phyloP scores from a whole-genome alignment of 768 basidiomycete species.

The Lactarius akahatsu region DNA sequence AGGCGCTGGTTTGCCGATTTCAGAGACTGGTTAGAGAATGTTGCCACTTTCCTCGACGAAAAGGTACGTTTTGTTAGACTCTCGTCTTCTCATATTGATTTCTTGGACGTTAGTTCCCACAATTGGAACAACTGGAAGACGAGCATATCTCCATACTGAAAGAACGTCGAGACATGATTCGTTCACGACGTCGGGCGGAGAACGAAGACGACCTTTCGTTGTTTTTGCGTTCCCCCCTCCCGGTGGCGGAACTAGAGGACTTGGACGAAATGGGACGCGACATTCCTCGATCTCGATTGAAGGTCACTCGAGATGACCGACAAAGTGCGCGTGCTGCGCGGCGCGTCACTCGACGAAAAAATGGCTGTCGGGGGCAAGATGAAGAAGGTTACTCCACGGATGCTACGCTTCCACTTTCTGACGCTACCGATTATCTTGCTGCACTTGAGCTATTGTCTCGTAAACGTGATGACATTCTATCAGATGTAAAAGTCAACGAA shows the following conservation, averaged over 20 bases:
- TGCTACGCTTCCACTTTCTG: slow-evolving; percentile 62
- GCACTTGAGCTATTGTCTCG: slow-evolving; percentile 57
- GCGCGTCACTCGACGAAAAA: slow-evolving; percentile 44
- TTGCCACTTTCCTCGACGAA: slow-evolving; percentile 85
- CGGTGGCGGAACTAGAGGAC: slow-evolving; percentile 41
- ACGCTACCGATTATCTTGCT: slow-evolving; percentile 63
- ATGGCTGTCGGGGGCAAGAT: slow-evolving; percentile 31
- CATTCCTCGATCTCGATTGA: slow-evolving; percentile 47
- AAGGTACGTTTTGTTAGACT: slow-evolving; percentile 53
- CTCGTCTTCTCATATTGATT: slow-evolving; percentile 20
- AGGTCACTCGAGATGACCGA: slow-evolving; percentile 52
- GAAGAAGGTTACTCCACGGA: slow-evolving; percentile 93
- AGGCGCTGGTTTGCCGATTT: slow-evolving; percentile 79
- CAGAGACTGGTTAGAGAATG: slow-evolving; percentile 75
- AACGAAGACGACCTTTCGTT: slow-evolving; percentile 76
- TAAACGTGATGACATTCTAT: slow-evolving; percentile 58
- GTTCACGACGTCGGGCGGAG: slow-evolving; percentile 66
- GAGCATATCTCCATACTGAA: slow-evolving; percentile 70
- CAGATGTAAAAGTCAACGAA: slow-evolving; percentile 81
- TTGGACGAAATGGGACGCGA: slow-evolving; percentile 63
- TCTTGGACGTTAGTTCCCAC: slow-evolving; percentile 58
- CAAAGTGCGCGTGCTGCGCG: slow-evolving; percentile 59
- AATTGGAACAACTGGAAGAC: slow-evolving; percentile 73
- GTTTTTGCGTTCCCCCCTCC: slow-evolving; percentile 58
- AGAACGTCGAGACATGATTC: slow-evolving; percentile 70